phyloP scores from a whole-genome alignment of 495 filamentous ascomycete species.

The Stereocaulon alpinum region DNA sequence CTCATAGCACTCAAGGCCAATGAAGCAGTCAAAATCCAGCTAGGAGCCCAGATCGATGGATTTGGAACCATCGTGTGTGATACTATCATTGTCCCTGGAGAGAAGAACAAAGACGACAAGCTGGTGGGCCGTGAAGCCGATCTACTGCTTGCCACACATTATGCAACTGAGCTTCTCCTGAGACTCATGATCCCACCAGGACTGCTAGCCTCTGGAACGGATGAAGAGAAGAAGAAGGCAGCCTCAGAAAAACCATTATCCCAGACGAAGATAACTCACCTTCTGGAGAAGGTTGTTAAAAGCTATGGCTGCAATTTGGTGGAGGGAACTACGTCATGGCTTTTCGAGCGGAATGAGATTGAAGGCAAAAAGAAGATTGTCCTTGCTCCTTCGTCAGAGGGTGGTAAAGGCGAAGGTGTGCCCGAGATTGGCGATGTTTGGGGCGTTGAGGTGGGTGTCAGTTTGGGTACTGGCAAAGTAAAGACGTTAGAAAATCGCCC shows the following conservation, averaged over 20 bases:
- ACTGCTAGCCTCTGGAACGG: slow-evolving; percentile 67
- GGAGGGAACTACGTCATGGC: slow-evolving; percentile 94
- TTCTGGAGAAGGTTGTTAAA: slow-evolving; percentile 86
- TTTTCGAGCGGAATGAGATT: slow-evolving; percentile 93
- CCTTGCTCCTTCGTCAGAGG: slow-evolving; percentile 67
- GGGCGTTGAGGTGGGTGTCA: slow-evolving; percentile 93
- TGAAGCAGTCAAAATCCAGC: slow-evolving; percentile 89
- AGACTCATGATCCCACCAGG: slow-evolving; percentile 85
- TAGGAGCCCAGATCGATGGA: slow-evolving; percentile 96
- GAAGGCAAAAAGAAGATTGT: slow-evolving; percentile 99
- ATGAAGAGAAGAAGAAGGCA: slow-evolving; percentile 91
- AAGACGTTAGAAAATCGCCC: slow-evolving; percentile 79
- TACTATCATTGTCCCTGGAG: slow-evolving; percentile 60
- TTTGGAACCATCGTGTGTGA: slow-evolving; percentile 96
- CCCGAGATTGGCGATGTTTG: slow-evolving; percentile 92
- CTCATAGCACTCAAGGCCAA: slow-evolving; percentile 64
- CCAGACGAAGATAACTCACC: slow-evolving; percentile 70
- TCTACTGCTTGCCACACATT: slow-evolving; percentile 81
- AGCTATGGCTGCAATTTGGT: slow-evolving; percentile 86
- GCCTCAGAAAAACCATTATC: slow-evolving; percentile 67
- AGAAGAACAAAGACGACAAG: slow-evolving; percentile 45
- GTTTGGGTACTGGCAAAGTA: slow-evolving; percentile 83
- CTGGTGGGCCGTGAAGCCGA: slow-evolving; percentile 69
- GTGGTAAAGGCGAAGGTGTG: slow-evolving; percentile 78
- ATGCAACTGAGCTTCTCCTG: slow-evolving; percentile 89